phyloP scores from a whole-genome alignment of 345 rosid genomes.

The Hibiscus trionum region DNA sequence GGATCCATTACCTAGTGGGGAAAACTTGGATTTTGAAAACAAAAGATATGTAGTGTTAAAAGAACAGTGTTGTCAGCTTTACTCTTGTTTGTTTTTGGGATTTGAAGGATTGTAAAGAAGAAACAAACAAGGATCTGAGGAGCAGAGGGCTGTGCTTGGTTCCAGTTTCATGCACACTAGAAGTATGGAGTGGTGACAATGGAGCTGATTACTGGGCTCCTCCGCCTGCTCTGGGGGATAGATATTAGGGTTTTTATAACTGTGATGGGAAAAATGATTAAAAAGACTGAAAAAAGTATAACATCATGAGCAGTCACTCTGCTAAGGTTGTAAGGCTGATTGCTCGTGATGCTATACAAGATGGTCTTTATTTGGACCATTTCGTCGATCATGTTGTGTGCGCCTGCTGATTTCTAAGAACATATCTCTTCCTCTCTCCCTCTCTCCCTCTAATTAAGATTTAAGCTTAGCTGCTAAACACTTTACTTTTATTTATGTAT shows the following conservation, averaged over 20 bases:
- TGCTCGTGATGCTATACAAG: conserved; percentile 99
- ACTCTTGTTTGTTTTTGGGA: not conserved
- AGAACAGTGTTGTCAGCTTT: conserved; percentile 40
- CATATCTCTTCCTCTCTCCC: not conserved
- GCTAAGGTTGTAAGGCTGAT: conserved; percentile 75
- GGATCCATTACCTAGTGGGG: conserved; percentile 30
- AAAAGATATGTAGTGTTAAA: conserved; percentile 17
- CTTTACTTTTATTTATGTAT: not conserved
- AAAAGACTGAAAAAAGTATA: conserved; percentile 26
- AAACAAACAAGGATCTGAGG: conserved; percentile 59
- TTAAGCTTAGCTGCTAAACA: not conserved
- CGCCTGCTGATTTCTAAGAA: not conserved
- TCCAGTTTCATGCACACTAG: conserved; percentile 80
- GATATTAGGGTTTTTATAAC: not conserved
- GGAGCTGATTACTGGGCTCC: conserved; percentile 99
- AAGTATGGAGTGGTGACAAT: conserved; percentile 77
- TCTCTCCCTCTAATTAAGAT: not conserved
- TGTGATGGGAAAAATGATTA: not conserved
- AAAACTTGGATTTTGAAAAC: conserved; percentile 18
- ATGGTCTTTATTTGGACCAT: not conserved
- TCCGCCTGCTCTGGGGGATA: conserved; percentile 53
- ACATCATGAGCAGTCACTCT: conserved; percentile 99
- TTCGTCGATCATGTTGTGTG: not conserved
- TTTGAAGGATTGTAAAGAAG: conserved; percentile 36
- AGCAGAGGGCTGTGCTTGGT: conserved; percentile 94